Evolutionary conservation across 2,329 filamentous ascomycete species (phyloP).

Genomic region (Chrysoporthe deuterocubensis): DNA sequence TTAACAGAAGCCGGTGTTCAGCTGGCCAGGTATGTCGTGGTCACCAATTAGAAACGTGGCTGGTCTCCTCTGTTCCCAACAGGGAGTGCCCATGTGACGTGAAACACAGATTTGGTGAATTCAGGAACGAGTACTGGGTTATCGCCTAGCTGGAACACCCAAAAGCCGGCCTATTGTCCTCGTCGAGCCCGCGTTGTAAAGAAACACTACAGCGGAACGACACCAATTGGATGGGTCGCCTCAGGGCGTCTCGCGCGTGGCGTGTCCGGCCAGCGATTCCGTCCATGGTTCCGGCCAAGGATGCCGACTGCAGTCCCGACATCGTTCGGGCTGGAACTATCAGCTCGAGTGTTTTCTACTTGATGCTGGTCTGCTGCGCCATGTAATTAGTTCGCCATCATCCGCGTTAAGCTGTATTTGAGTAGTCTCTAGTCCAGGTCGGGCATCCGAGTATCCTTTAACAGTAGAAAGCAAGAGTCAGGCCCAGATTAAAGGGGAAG

Average conservation of each 20-base stretch:
- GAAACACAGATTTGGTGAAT: constrained; percentile 8
- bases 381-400: neutral
- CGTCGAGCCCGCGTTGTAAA: neutral
- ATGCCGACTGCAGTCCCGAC: neutral
- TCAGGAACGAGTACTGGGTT: constrained; percentile 14
- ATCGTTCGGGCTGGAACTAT: neutral
- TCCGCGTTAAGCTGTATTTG: neutral
- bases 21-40: constrained; percentile 12
- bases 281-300: neutral
- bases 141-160: constrained; percentile 1
- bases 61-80: constrained; percentile 11
- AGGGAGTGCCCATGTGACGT: neutral
- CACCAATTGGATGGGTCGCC: neutral
- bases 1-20: constrained; percentile 4
- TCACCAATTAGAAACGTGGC: constrained; percentile 19
- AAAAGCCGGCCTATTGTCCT: neutral
- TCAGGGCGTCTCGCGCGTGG: neutral
- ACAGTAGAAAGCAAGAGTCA: neutral
- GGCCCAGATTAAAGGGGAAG: neutral
- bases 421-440: neutral
- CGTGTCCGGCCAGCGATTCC: neutral
- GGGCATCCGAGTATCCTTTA: neutral
- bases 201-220: neutral
- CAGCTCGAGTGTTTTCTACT: neutral
- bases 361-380: neutral